Base-by-base conservation (phyloP, 345 rosid genomes). In the Geranium brycei region DNA sequence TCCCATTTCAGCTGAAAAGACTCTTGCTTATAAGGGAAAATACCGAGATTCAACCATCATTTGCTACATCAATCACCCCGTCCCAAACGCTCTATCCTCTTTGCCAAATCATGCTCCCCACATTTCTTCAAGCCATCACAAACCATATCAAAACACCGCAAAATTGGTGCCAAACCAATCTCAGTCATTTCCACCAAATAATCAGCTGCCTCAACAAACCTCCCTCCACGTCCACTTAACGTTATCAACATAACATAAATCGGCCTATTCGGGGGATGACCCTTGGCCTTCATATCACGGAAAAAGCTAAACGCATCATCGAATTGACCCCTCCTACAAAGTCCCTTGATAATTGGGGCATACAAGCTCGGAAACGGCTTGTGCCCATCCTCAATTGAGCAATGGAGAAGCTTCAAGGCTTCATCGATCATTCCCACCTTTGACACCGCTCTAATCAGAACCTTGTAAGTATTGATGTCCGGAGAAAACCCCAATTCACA, bases 181-280 rank as follows among this genome's bases (percentile, higher is more conserved):
- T 89, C 97, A 15, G 88, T 83, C 98, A 89, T 89, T 78, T 90
- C 97, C 63, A 82, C 71, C 87, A 90, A 76, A 73, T 83, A 93
- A 71, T 85, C 90, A 12, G 89, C 91, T 0, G 91, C 96, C 65
- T 86, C 97, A 58, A 92, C 78, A 17, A 75, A 84, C 59, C 81
- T 89, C 68, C 96, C 97, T 60, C 93, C 96, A 1, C 91, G 89
- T 6, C 95, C 95, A 66, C 95, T 86, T 95, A 90, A 79, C 4
- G 95, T 89, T 18, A 92, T 87, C 86, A 90, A 30, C 98, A 89
- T 92, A 0, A 97, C 86, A 68, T 85, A 92, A 32, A 89, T 95
- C 0, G 96, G 95, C 69, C 97, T 81, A 60, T 90, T 90, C 1
- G 97, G 97, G 7, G 87, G 88, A 64, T 90, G 90, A 47, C 95